Evolutionary conservation across 306 rosid genomes (phyloP).

Genomic region (Cicer judaicum): DNA sequence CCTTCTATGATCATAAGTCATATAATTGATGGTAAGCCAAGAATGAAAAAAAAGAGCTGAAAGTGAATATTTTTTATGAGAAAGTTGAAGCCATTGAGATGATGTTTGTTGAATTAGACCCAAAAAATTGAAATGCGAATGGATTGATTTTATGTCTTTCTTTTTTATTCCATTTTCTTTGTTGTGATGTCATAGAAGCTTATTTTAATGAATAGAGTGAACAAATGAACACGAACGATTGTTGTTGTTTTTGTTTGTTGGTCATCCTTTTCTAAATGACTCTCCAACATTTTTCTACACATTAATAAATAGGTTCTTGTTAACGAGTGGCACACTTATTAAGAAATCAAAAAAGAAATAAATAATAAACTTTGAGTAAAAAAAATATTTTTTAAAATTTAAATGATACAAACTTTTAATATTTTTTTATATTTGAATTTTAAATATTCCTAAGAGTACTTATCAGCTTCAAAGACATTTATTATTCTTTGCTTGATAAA

Average conservation of each 20-base stretch:
- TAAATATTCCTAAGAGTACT: too few species aligned
- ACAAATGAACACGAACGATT: neutral
- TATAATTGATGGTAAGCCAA: constrained; percentile 6
- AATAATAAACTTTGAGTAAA: too few species aligned
- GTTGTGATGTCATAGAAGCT: neutral
- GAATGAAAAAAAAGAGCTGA: neutral
- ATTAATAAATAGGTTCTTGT: too few species aligned
- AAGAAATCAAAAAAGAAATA: too few species aligned
- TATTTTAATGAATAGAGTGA: constrained; percentile 2
- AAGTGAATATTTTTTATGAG: neutral
- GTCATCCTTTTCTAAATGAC: neutral
- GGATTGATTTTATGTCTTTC: neutral
- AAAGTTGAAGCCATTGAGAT: neutral
- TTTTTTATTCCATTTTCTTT: neutral
- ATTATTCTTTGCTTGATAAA: too few species aligned
- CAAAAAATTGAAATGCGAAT: neutral
- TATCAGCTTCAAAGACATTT: too few species aligned
- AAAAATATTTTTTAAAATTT: too few species aligned
- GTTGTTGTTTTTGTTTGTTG: neutral
- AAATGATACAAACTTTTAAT: too few species aligned
- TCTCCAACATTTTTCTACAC: too few species aligned
- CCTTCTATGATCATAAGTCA: constrained; percentile 36
- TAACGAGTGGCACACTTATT: too few species aligned
- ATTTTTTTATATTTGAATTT: too few species aligned
- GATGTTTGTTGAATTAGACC: neutral